These are phyloP conservation scores for Cutaneotrichosporon dermatis DNA, from an alignment of 1,284 basidiomycete species.

Conservation along the genomic window DNA sequence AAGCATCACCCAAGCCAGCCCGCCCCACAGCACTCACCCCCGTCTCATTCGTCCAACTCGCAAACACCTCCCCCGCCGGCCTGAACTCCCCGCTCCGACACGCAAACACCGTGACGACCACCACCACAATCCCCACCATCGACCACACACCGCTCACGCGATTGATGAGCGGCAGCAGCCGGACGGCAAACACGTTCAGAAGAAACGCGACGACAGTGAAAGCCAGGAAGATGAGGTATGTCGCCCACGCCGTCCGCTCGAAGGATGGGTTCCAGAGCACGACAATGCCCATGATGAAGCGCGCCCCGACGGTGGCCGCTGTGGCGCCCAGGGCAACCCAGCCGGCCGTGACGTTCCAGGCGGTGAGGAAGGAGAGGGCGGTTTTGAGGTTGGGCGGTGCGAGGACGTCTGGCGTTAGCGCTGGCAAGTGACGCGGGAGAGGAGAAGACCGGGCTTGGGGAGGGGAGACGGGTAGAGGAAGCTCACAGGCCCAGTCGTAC, in stretches of 20 bases:
- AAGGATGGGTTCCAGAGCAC: not conserved
- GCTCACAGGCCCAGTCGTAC: slow-evolving; percentile 34
- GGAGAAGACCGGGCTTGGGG: too few relatives aligned
- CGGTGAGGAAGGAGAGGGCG: not conserved
- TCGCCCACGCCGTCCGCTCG: slow-evolving; percentile 1
- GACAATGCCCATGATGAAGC: slow-evolving; percentile 26
- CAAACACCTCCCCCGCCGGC: slow-evolving; percentile 41
- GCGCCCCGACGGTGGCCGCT: slow-evolving; percentile 16
- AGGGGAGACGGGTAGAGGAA: too few relatives aligned
- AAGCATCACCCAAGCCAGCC: too few relatives aligned
- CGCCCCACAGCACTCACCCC: not conserved
- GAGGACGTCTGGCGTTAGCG: slow-evolving; percentile 14
- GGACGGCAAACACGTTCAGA: slow-evolving; percentile 13
- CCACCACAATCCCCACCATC: slow-evolving; percentile 41
- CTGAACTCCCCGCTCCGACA: slow-evolving; percentile 30
- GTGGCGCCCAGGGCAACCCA: slow-evolving; percentile 46
- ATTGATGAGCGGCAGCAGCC: slow-evolving; percentile 9
- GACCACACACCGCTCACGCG: slow-evolving; percentile 24
- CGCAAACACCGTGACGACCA: slow-evolving; percentile 30
- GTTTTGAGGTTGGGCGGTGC: not conserved
- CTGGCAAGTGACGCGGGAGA: not conserved
- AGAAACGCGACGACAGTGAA: slow-evolving; percentile 2
- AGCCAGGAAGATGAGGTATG: slow-evolving; percentile 9
- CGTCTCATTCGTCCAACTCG: slow-evolving; percentile 32
- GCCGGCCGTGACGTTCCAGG: slow-evolving; percentile 23